Evolutionary conservation across 2,329 filamentous ascomycete species (phyloP).

Genomic region (Lachnellula arida): DNA sequence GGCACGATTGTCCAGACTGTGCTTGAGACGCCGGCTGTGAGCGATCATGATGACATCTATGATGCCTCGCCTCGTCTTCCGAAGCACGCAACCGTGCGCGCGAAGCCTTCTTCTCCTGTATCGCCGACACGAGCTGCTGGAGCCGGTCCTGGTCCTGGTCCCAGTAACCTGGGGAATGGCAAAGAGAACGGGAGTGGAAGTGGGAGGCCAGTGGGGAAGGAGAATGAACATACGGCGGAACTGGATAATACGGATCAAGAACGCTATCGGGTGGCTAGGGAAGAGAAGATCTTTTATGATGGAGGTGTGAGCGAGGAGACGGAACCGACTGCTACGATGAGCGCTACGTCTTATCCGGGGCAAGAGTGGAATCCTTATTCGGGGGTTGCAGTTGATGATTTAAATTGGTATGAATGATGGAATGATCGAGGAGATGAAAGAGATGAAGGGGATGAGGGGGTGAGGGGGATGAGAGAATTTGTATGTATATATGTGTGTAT

Average conservation of each 20-base stretch:
- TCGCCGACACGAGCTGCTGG: background rate
- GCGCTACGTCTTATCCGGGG: slow-evolving; percentile 63
- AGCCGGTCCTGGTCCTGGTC: background rate
- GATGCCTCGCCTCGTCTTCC: slow-evolving; percentile 31
- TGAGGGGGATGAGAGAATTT: background rate
- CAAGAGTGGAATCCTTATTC: slow-evolving; percentile 53
- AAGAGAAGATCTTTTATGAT: slow-evolving; percentile 49
- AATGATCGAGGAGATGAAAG: background rate
- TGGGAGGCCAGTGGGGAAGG: background rate
- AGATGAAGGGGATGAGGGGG: background rate
- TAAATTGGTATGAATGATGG: background rate
- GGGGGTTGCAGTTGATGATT: background rate
- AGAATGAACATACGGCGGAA: background rate
- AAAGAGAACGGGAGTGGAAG: background rate
- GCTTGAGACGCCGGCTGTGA: background rate
- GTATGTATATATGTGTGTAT: background rate
- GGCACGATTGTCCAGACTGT: background rate
- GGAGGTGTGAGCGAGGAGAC: slow-evolving; percentile 39
- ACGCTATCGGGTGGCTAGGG: slow-evolving; percentile 20
- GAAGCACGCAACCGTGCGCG: background rate
- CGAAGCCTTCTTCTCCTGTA: background rate
- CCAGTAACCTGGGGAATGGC: background rate
- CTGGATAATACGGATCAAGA: slow-evolving; percentile 2
- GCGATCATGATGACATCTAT: slow-evolving; percentile 32
- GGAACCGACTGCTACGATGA: slow-evolving; percentile 47